Evolutionary conservation across 2,329 filamentous ascomycete genomes (phyloP).

Genomic region (Sporothrix brunneoviolacea): DNA sequence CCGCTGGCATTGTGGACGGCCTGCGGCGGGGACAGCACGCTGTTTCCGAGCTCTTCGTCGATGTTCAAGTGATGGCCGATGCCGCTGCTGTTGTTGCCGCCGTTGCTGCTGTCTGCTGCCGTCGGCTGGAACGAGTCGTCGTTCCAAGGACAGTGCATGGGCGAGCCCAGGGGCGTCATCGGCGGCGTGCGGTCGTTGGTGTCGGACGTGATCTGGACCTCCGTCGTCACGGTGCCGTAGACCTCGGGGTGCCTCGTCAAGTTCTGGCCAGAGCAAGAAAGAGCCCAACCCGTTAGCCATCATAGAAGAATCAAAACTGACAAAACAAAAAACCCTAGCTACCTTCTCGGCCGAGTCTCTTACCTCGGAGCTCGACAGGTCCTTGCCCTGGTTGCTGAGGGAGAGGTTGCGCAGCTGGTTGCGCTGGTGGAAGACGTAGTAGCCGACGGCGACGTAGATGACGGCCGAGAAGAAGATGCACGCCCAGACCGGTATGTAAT

Average conservation of each 20-base stretch:
- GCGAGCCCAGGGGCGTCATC: conserved; percentile 6
- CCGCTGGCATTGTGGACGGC: conserved; percentile 6
- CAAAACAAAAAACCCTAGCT: neutral
- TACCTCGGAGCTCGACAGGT: conserved; percentile 24
- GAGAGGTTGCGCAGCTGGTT: conserved; percentile 50
- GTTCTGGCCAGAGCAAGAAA: conserved; percentile 13
- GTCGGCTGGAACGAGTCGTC: conserved; percentile 15
- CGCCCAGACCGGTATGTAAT: conserved; percentile 56
- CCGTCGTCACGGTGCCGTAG: conserved; percentile 47
- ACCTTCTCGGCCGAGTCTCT: conserved; percentile 30
- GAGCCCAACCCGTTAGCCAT: too few relatives aligned
- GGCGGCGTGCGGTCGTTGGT: conserved; percentile 10
- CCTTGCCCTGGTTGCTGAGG: conserved; percentile 35
- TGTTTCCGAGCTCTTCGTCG: neutral
- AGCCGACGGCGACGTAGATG: conserved; percentile 52
- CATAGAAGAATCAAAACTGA: neutral
- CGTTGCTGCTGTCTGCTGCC: conserved; percentile 5
- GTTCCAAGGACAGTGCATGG: conserved; percentile 13
- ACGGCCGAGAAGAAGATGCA: conserved; percentile 49
- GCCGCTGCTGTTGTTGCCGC: conserved; percentile 16
- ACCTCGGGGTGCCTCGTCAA: conserved; percentile 27
- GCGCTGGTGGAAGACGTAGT: conserved; percentile 52
- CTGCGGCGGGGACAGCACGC: neutral
- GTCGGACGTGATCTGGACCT: conserved; percentile 40
- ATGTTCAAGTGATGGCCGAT: neutral